These are phyloP conservation scores for Cutaneotrichosporon sp. DNA, from an alignment of 1,284 basidiomycete species.

Conservation along the genomic window DNA sequence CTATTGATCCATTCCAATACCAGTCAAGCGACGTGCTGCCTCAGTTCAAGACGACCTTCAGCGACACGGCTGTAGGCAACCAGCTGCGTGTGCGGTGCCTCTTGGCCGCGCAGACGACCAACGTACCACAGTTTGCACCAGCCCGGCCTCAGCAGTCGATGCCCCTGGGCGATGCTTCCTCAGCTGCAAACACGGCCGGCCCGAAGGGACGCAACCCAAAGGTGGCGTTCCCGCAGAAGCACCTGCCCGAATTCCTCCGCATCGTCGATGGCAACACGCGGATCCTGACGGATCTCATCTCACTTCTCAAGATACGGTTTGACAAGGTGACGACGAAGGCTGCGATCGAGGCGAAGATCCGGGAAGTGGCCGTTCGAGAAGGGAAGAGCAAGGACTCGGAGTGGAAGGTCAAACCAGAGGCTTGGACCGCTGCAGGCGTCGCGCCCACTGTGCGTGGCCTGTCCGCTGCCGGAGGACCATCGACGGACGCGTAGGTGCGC, in stretches of 20 bases:
- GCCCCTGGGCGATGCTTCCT: slow-evolving; percentile 27
- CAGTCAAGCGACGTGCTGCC: slow-evolving; percentile 32
- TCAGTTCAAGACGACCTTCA: slow-evolving; percentile 35
- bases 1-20: slow-evolving; percentile 50
- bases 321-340: slow-evolving; percentile 45
- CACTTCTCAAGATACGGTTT: slow-evolving; percentile 41
- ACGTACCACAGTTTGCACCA: slow-evolving; percentile 14
- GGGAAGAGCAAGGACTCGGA: slow-evolving; percentile 40
- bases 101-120: slow-evolving; percentile 28
- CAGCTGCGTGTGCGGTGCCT: slow-evolving; percentile 36
- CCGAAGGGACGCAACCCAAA: slow-evolving; percentile 27
- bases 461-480: background rate
- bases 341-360: slow-evolving; percentile 50
- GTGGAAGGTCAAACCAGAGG: slow-evolving; percentile 47
- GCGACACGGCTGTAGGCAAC: slow-evolving; percentile 36
- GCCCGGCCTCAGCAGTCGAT: slow-evolving; percentile 9
- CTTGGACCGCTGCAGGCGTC: slow-evolving; percentile 17
- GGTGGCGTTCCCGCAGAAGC: slow-evolving; percentile 40
- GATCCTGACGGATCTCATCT: slow-evolving; percentile 40
- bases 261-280: slow-evolving; percentile 45
- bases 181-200: slow-evolving; percentile 14
- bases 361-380: slow-evolving; percentile 45
- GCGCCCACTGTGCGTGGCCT: slow-evolving; percentile 8
- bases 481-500: background rate
- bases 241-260: slow-evolving; percentile 41